These are phyloP conservation scores for Colletotrichum kahawae DNA, from an alignment of 2,329 filamentous ascomycete species.

Conservation along the genomic window DNA sequence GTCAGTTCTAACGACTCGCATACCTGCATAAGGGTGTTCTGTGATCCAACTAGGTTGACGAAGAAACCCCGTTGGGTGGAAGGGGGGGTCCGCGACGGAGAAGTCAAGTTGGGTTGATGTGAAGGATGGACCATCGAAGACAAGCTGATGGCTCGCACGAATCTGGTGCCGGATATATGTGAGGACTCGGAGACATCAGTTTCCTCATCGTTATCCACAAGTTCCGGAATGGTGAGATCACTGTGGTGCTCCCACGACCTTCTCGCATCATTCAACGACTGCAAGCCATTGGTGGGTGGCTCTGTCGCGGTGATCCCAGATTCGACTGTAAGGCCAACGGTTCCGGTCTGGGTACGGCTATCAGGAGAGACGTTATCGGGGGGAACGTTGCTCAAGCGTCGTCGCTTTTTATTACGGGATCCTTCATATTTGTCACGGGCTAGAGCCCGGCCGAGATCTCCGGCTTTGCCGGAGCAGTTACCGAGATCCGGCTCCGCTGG, in stretches of 20 bases:
- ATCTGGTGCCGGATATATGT: background rate
- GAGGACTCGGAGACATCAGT: background rate
- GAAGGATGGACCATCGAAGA: background rate
- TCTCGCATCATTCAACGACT: background rate
- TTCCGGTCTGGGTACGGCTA: background rate
- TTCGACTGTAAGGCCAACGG: background rate
- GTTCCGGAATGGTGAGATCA: background rate
- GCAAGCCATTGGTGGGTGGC: background rate
- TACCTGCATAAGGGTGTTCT: background rate
- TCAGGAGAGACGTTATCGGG: background rate
- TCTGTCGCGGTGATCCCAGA: background rate
- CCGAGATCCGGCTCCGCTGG: too few relatives aligned
- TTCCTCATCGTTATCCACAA: background rate
- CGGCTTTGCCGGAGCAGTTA: too few relatives aligned
- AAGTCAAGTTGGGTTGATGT: rapidly evolving
- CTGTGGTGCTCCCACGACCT: background rate
- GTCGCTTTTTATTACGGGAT: background rate
- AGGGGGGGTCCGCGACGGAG: background rate
- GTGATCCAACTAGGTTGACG: background rate
- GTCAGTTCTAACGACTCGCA: background rate
- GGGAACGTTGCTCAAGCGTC: background rate
- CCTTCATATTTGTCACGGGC: too few relatives aligned
- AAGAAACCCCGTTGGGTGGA: background rate
- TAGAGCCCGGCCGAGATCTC: too few relatives aligned
- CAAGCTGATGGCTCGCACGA: background rate